Percentiles rank a stretch among this genome's conserved stretches.
These are phyloP conservation scores for Silene coronaria DNA, from an alignment of 179 eudicot genomes.

Conservation along the genomic window DNA sequence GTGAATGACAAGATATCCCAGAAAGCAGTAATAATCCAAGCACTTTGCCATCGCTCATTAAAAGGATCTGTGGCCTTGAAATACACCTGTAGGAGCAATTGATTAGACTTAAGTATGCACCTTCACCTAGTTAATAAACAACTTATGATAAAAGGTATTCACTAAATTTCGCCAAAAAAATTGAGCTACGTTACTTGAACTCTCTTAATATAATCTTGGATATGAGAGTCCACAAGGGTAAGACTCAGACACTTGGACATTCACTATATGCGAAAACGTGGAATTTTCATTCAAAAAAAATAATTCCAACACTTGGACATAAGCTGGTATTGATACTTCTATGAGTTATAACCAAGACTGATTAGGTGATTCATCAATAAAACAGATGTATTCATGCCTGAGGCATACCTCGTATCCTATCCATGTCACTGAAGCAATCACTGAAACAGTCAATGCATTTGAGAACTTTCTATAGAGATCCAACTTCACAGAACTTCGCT, in stretches of 20 bases:
- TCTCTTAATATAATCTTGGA: neutral
- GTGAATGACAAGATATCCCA: conserved; percentile 85
- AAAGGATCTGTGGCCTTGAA: conserved; percentile 96
- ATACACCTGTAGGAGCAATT: conserved; percentile 54
- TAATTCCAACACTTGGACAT: neutral
- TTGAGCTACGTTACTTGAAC: neutral
- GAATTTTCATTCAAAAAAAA: neutral
- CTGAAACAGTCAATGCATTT: conserved; percentile 77
- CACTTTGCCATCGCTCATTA: conserved; percentile 95
- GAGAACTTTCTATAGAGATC: conserved; percentile 88
- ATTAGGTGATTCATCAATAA: too few relatives aligned
- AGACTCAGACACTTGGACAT: neutral
- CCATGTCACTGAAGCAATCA: conserved; percentile 81
- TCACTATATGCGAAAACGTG: too few relatives aligned
- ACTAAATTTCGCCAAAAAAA: neutral
- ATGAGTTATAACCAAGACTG: neutral
- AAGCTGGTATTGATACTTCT: neutral
- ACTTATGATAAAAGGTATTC: neutral
- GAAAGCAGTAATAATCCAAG: conserved; percentile 93
- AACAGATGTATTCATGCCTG: neutral
- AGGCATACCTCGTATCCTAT: conserved; percentile 78
- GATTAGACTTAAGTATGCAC: conserved; percentile 3
- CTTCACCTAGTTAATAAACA: neutral
- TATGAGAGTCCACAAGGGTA: neutral
- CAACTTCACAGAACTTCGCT: conserved; percentile 79